Base-by-base conservation (phyloP, 345 rosid species). In the Trapa bicornis region DNA sequence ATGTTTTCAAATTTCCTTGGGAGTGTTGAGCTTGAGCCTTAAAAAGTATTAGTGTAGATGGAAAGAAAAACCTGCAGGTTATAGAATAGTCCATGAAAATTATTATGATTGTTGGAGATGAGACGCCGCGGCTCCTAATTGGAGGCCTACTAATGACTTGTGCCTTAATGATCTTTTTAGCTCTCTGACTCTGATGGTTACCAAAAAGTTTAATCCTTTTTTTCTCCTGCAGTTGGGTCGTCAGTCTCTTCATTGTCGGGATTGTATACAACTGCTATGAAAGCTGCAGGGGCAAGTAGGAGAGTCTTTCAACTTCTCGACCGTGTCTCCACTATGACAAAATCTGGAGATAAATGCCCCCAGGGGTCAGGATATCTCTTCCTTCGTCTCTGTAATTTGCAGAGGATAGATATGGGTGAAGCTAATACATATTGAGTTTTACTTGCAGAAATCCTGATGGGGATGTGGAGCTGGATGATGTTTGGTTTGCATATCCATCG, bases 241-340 rank as follows among this genome's bases (percentile, higher is more conserved):
- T 87, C 98, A 8, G 83, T 90, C 41, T 90, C 98, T 65, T 85
- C 90, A 57, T 78, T 88, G 60, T 88, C 98, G 3, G 88, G 96
- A 69, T 76, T 88, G 72, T 93, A 93, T 72, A 86, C 96, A 35
- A 78, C 86, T 38, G 86, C 98, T 50, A 93, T 90, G 97, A 93
- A 93, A 86, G 98, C 98, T 71, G 97, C 97, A 17, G 98, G 98
- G 0, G 90, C 98, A 56, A 93, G 98, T 67, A 81, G 94, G 83
- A 80, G 98, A 56, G 92, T 90, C 45, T 93, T 93, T 64, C 98
- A 90, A 81, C 91, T 90, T 71, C 76, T 93, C 65, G 96, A 90
- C 78, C 97, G 94, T 41, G 83, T 81, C 72, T 90, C 97, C 66
- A 78, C 77, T 82, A 83, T 93, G 98, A 74, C 87, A 54, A 83